Evolutionary conservation across 495 filamentous ascomycete genomes (phyloP), one percentile per base, ranked within the genome.

Genomic region (Copromyces sp.): DNA sequence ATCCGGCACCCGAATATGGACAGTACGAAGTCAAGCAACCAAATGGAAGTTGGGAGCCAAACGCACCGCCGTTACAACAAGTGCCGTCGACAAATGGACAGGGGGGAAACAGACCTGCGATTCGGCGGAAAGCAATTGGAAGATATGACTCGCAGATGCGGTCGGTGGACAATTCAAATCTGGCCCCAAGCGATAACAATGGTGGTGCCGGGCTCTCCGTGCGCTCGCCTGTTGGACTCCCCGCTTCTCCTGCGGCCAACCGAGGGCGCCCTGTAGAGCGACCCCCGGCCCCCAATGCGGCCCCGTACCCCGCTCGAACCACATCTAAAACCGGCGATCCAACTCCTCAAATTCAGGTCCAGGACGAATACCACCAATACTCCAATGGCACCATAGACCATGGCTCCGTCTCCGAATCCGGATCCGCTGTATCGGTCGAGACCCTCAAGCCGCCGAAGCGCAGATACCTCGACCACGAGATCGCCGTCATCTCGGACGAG

Each of bases 41-140:
- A 4, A 32, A 72, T 20, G 39, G 70, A 4, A 20, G 71, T 20
- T 42, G 71, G 16, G 73, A 73, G 16, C 74, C 72, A 0, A 69
- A 73, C 37, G 74, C 75, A 29, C 77, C 80, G 41, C 76, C 78
- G 12, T 69, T 77, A 11, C 81, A 77, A 14, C 80, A 78, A n/a
- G 79, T 77, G 3, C 75, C 79, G 35, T 80, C 78, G 20, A 79
- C 79, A 32, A 78, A 78, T 59, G 24, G 68, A 76, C 3, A 72
- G 73, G 1, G 45, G 37, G 75, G 73, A 24, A 32, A 70, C 7
- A 73, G 73, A 17, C 59, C 70, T 11, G 68, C 70, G 16, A 38
- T 61, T 16, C 11, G 68, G 4, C 75, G 69, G 4, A 77, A 71
- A 37, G 38, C 75, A 9, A 16, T 75, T 4, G 72, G 68, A 24